A percentile compares a stretch with the other conserved stretches of the same genome.
phyloP scores from a whole-genome alignment of 169 alveolate genomes.

The Plasmodium reichenowi region DNA sequence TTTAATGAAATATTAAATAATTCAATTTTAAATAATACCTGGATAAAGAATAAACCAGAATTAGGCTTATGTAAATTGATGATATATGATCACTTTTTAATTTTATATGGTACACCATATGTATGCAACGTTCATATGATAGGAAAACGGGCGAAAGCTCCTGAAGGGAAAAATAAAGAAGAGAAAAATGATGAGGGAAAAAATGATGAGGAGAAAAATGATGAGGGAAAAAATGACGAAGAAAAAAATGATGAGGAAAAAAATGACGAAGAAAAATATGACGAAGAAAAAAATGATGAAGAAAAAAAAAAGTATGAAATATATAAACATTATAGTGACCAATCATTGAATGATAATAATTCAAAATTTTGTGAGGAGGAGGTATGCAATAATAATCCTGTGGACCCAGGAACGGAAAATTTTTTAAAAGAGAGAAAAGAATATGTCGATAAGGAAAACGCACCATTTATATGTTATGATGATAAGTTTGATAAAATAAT shows the following conservation, averaged over 20 bases:
- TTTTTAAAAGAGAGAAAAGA: constrained; percentile 48
- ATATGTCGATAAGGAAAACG: constrained; percentile 4
- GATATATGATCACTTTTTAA: constrained; percentile 49
- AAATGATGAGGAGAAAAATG: neutral
- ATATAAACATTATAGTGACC: no score
- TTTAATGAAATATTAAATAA: constrained; percentile 29
- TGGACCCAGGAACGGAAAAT: constrained; percentile 33
- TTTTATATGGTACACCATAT: constrained; percentile 57
- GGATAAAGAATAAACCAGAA: constrained; percentile 69
- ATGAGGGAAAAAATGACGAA: neutral
- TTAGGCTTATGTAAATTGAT: constrained; percentile 56
- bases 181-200: neutral
- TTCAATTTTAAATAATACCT: constrained; percentile 50
- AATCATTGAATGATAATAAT: no score
- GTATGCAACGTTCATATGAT: constrained; percentile 19
- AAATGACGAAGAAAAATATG: neutral
- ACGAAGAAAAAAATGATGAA: neutral
- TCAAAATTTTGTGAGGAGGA: neutral
- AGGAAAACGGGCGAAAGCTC: no score
- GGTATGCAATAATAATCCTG: neutral
- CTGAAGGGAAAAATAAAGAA: neutral
- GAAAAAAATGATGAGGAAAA: neutral
- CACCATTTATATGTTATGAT: constrained; percentile 1
- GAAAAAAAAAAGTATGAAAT: neutral
- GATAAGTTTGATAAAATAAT: constrained; percentile 27